Percentiles rank a stretch among this genome's conserved stretches.
Conservation (phyloP, 805 yeast genomes). For the Hanseniaspora valbyensis region DNA sequence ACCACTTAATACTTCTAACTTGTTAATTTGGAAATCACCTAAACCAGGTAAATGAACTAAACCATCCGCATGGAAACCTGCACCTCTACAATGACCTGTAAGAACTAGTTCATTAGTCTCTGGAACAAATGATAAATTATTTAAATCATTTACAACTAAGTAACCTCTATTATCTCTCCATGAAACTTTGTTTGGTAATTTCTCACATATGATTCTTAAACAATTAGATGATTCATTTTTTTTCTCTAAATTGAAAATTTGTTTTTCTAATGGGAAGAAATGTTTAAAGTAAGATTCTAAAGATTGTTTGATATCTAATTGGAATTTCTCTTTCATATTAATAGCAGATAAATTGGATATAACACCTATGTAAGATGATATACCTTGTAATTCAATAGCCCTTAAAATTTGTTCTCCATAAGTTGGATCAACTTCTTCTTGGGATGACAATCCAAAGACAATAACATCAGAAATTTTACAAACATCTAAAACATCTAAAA, state of each 20-base stretch:
- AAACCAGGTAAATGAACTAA: slow-evolving; percentile 76
- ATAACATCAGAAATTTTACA: slow-evolving; percentile 85
- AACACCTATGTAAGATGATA: slow-evolving; percentile 68
- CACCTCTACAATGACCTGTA: slow-evolving; percentile 79
- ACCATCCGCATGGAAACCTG: slow-evolving; percentile 67
- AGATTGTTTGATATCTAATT: slow-evolving; percentile 55
- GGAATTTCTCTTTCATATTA: slow-evolving; percentile 66
- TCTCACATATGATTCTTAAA: slow-evolving; percentile 68
- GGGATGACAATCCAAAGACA: slow-evolving; percentile 78
- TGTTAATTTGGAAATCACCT: slow-evolving; percentile 76
- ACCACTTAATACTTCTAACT: slow-evolving; percentile 38
- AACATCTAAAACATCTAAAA: slow-evolving; percentile 67
- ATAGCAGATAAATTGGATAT: slow-evolving; percentile 59
- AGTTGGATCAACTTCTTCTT: slow-evolving; percentile 63
- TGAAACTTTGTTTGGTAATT: slow-evolving; percentile 67
- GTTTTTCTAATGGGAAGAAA: slow-evolving; percentile 72
- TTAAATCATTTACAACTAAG: slow-evolving; percentile 58
- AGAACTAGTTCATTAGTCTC: slow-evolving; percentile 40
- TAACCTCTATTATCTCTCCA: slow-evolving; percentile 96
- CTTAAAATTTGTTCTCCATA: slow-evolving; percentile 85
- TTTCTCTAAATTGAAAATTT: slow-evolving; percentile 58
- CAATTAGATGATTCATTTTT: slow-evolving; percentile 62
- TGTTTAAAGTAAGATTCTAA: slow-evolving; percentile 56
- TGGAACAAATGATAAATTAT: slow-evolving; percentile 23
- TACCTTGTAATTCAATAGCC: slow-evolving; percentile 85